Evolutionary conservation across 2,329 filamentous ascomycete species (phyloP).

Genomic region (Sordariomycetes sp.): DNA sequence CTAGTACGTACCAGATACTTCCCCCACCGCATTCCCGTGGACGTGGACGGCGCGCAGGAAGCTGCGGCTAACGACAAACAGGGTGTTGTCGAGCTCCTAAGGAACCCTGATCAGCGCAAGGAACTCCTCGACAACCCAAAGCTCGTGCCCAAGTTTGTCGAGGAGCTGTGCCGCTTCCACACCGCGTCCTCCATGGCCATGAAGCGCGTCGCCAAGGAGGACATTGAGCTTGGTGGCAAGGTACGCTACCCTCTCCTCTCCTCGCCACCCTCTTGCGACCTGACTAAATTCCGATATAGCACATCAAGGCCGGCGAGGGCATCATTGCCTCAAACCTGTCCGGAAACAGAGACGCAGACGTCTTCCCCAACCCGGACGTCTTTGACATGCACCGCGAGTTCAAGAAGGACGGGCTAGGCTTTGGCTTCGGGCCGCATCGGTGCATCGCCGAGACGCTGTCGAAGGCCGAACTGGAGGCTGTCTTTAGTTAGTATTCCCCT

Average conservation of each 20-base stretch:
- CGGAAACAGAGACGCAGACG: slow-evolving; percentile 30
- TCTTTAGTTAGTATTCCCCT: slow-evolving; percentile 22
- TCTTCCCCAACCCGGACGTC: slow-evolving; percentile 23
- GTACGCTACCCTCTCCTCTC: slow-evolving; percentile 7
- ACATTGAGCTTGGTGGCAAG: slow-evolving; percentile 27
- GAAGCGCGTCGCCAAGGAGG: slow-evolving; percentile 30
- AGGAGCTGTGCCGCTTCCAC: slow-evolving; percentile 34
- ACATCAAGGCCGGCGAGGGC: slow-evolving; percentile 26
- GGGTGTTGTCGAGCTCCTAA: slow-evolving; percentile 28
- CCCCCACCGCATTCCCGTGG: too few relatives aligned
- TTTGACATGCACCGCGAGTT: slow-evolving; percentile 28
- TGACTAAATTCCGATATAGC: slow-evolving; percentile 8
- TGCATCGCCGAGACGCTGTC: slow-evolving; percentile 31
- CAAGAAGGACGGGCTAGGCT: slow-evolving; percentile 23
- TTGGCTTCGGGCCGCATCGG: slow-evolving; percentile 29
- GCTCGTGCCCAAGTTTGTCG: slow-evolving; percentile 24
- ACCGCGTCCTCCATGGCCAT: slow-evolving; percentile 32
- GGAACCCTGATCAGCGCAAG: slow-evolving; percentile 26
- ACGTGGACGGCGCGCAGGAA: background rate
- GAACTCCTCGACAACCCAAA: slow-evolving; percentile 24
- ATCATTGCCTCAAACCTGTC: slow-evolving; percentile 33
- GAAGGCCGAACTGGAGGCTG: slow-evolving; percentile 24
- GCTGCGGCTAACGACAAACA: slow-evolving; percentile 8
- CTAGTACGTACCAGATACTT: too few relatives aligned
- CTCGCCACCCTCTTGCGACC: background rate